Percentiles rank a stretch among this genome's conserved stretches.
Conservation (phyloP, 805 yeast genomes). For the Teunomyces aglyptinius region DNA sequence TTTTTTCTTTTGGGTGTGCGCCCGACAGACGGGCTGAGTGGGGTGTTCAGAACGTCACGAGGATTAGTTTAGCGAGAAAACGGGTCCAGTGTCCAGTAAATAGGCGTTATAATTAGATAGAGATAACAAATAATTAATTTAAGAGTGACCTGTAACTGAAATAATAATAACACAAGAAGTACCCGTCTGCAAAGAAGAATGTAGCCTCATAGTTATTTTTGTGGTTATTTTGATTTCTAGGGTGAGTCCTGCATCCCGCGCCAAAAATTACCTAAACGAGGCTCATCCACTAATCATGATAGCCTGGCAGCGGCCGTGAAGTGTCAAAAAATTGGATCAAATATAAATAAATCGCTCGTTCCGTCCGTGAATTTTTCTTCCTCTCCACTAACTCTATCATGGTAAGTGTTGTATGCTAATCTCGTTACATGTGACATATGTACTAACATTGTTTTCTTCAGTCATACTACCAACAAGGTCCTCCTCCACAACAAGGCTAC, state of each 20-base stretch:
- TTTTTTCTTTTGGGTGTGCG: not conserved
- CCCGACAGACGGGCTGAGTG: not conserved
- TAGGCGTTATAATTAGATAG: too few relatives aligned
- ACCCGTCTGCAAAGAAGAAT: too few relatives aligned
- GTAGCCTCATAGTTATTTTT: too few relatives aligned
- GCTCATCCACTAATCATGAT: not conserved
- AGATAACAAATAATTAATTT: too few relatives aligned
- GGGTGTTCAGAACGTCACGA: not conserved
- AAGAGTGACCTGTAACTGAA: too few relatives aligned
- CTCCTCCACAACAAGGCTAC: slow-evolving; percentile 19
- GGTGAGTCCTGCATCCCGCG: not conserved
- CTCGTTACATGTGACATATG: too few relatives aligned
- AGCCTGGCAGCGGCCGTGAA: not conserved
- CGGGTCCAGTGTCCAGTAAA: too few relatives aligned
- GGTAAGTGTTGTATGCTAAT: not conserved
- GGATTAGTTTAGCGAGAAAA: not conserved
- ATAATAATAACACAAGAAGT: too few relatives aligned
- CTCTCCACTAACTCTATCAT: not conserved
- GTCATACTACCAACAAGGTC: slow-evolving; percentile 18
- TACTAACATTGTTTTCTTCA: slow-evolving; percentile 6
- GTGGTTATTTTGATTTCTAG: too few relatives aligned
- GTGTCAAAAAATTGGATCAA: not conserved
- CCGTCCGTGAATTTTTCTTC: not conserved
- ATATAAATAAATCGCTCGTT: slow-evolving; percentile 3
- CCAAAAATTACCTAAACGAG: not conserved